phyloP scores from a whole-genome alignment of 768 basidiomycete species.

The Calvatia gigantea region DNA sequence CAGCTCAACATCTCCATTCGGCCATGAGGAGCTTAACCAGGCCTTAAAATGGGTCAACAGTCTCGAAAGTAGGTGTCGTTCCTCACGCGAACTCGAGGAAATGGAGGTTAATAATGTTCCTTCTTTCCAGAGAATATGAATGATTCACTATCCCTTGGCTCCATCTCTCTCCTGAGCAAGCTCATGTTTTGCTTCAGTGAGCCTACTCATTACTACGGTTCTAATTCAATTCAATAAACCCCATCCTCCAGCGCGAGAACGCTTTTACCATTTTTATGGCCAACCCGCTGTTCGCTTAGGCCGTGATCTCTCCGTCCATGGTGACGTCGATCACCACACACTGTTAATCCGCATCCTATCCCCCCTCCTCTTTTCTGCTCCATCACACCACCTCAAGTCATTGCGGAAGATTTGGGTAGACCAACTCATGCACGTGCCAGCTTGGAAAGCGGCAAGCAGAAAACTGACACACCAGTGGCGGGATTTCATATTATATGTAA shows the following conservation, averaged over 20 bases:
- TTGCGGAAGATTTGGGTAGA: conserved; percentile 51
- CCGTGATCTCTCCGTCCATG: conserved; percentile 39
- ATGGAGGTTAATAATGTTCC: neutral
- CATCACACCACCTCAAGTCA: conserved; percentile 35
- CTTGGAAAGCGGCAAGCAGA: conserved; percentile 16
- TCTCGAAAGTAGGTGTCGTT: conserved; percentile 27
- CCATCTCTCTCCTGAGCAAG: neutral
- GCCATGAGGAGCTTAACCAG: conserved; percentile 30
- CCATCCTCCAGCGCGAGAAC: conserved; percentile 25
- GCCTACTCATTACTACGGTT: neutral
- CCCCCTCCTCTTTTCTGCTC: conserved; percentile 40
- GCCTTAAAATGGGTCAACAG: conserved; percentile 30
- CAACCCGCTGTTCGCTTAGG: conserved; percentile 43
- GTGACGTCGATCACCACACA: conserved; percentile 25
- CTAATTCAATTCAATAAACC: neutral
- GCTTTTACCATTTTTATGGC: conserved; percentile 45
- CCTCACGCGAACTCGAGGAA: neutral
- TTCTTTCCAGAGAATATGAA: neutral
- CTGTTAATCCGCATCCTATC: conserved; percentile 30
- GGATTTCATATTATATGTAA: conserved; percentile 37
- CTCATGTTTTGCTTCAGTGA: conserved; percentile 6
- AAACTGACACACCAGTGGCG: conserved; percentile 24
- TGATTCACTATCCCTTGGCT: neutral
- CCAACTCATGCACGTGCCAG: conserved; percentile 20
- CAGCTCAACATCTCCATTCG: conserved; percentile 35